Percentiles rank a stretch among this genome's conserved stretches.
Conservation (phyloP, 306 rosid genomes). For the Alnus glutinosa region DNA sequence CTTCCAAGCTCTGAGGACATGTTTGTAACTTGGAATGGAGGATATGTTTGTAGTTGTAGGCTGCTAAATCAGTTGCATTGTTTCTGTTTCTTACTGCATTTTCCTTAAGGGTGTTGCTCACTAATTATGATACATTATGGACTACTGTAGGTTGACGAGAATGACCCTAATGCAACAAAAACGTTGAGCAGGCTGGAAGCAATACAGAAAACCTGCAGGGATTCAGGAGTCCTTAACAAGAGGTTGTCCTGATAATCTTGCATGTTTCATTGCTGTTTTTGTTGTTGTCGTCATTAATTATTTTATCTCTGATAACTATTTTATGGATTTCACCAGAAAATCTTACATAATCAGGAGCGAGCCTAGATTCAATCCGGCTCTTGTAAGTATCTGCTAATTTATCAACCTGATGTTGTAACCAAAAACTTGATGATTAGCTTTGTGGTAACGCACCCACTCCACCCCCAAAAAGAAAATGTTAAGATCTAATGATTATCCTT, state of each 20-base stretch:
- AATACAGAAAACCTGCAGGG: slow-evolving; percentile 75
- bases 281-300: background rate
- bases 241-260: slow-evolving; percentile 41
- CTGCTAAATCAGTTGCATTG: background rate
- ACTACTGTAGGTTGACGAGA: slow-evolving; percentile 66
- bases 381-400: slow-evolving; percentile 42
- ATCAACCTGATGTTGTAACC: background rate
- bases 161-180: slow-evolving; percentile 85
- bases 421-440: background rate
- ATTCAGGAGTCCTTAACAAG: slow-evolving; percentile 69
- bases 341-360: slow-evolving; percentile 47
- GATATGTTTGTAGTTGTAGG: background rate
- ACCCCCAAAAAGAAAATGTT: background rate
- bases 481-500: slow-evolving; percentile 21
- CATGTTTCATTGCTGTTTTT: background rate
- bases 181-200: slow-evolving; percentile 74
- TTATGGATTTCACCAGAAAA: slow-evolving; percentile 48
- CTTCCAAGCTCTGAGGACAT: slow-evolving; percentile 18
- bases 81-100: background rate
- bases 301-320: slow-evolving; percentile 33
- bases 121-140: slow-evolving; percentile 8
- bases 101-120: slow-evolving; percentile 8
- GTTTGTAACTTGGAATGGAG: background rate
- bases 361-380: slow-evolving; percentile 41
- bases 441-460: background rate